Percentiles rank a stretch among this genome's conserved stretches.
These are phyloP conservation scores for Nemania sp. DNA, from an alignment of 2,329 filamentous ascomycete genomes.

Conservation along the genomic window DNA sequence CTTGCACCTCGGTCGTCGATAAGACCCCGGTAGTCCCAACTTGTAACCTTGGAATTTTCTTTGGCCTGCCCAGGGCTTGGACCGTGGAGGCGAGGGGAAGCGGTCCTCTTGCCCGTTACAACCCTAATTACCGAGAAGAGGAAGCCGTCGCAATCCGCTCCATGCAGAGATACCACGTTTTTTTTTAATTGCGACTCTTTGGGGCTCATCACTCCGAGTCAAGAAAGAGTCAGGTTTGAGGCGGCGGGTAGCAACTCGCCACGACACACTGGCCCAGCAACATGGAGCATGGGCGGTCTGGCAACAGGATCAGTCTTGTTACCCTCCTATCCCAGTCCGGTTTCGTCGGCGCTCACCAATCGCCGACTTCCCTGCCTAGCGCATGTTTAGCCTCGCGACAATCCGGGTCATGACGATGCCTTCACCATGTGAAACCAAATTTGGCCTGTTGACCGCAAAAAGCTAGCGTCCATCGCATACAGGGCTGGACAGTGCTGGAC, in stretches of 20 bases:
- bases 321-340: constrained; percentile 23
- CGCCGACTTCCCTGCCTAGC: constrained; percentile 26
- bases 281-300: constrained; percentile 16
- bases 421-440: constrained; percentile 20
- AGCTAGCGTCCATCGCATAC: constrained; percentile 16
- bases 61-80: constrained; percentile 35
- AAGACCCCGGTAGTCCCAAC: constrained; percentile 23
- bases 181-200: constrained; percentile 13
- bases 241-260: constrained; percentile 36
- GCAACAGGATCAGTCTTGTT: constrained; percentile 23
- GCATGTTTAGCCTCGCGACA: constrained; percentile 22
- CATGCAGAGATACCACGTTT: constrained; percentile 31
- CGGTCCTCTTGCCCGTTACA: constrained; percentile 38
- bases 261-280: constrained; percentile 36
- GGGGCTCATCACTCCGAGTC: constrained; percentile 33
- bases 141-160: constrained; percentile 29
- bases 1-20: constrained; percentile 29
- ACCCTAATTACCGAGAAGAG: constrained; percentile 38
- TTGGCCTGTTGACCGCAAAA: constrained; percentile 26
- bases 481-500: constrained; percentile 23
- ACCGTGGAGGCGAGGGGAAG: constrained; percentile 41
- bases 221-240: constrained; percentile 30
- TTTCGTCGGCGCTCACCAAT: constrained; percentile 23
- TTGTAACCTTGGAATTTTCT: constrained; percentile 32
- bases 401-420: constrained; percentile 27